Percentiles rank a stretch among this genome's conserved stretches.
Evolutionary conservation across 257 asterid genomes (phyloP).

Genomic region (Jasminum sambac): DNA sequence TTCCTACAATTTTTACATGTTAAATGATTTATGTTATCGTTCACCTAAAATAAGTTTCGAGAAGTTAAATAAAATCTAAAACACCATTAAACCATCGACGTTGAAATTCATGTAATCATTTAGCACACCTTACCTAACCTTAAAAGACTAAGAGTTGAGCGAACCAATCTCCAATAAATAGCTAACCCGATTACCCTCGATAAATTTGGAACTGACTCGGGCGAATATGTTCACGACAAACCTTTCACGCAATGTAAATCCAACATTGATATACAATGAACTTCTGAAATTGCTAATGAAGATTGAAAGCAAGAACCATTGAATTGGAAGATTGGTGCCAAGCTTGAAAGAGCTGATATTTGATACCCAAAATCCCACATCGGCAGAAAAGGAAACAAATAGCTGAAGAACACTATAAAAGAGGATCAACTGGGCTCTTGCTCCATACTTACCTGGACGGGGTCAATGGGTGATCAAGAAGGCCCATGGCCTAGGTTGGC

Average conservation of each 20-base stretch:
- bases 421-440: background rate
- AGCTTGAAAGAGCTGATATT: too few species aligned
- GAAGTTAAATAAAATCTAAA: too few species aligned
- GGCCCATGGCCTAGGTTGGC: conserved; percentile 38
- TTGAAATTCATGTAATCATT: too few species aligned
- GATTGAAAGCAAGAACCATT: background rate
- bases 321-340: too few species aligned
- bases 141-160: too few species aligned
- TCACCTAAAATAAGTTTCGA: too few species aligned
- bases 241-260: background rate
- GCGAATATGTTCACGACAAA: background rate
- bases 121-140: too few species aligned
- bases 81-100: too few species aligned
- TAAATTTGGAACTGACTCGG: background rate
- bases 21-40: too few species aligned
- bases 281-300: background rate
- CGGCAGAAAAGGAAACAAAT: background rate
- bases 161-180: too few species aligned
- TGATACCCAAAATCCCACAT: background rate
- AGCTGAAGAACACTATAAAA: background rate
- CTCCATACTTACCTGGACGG: conserved; percentile 42
- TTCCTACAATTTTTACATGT: too few species aligned
- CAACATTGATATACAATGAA: background rate
- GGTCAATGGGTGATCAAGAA: conserved; percentile 36
- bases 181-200: background rate